A percentile compares a stretch with the other conserved stretches of the same genome.
Conservation (phyloP, 2,329 filamentous ascomycete genomes). For the Aspergillus sclerotialis region DNA sequence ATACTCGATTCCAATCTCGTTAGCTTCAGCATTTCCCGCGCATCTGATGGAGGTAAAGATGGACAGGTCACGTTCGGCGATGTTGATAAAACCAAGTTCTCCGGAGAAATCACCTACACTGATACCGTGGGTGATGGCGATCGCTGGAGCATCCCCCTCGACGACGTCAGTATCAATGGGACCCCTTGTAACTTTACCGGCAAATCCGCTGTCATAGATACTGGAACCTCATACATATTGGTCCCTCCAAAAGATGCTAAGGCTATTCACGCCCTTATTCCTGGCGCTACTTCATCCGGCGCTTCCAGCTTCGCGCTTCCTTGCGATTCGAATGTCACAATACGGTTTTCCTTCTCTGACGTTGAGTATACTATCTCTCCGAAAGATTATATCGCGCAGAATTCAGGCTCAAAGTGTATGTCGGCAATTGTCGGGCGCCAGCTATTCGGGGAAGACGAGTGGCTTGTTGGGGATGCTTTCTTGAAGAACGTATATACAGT, state of each 20-base stretch:
- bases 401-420: constrained; percentile 36
- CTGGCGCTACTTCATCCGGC: constrained; percentile 51
- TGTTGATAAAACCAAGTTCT: constrained; percentile 59
- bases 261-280: constrained; percentile 61
- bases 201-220: constrained; percentile 69
- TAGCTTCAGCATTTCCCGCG: constrained; percentile 63
- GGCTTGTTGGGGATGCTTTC: constrained; percentile 81
- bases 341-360: constrained; percentile 64
- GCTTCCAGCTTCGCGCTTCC: constrained; percentile 65
- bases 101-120: constrained; percentile 63
- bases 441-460: constrained; percentile 55
- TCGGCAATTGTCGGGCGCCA: constrained; percentile 71
- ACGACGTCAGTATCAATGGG: constrained; percentile 58
- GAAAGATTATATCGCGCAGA: constrained; percentile 60
- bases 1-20: constrained; percentile 61
- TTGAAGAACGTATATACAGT: constrained; percentile 85
- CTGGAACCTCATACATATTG: constrained; percentile 74
- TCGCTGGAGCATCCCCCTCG: constrained; percentile 68
- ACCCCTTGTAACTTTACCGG: constrained; percentile 46
- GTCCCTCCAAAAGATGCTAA: constrained; percentile 61
- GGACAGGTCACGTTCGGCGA: constrained; percentile 74
- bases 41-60: constrained; percentile 57
- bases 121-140: constrained; percentile 44
- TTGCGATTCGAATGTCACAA: constrained; percentile 55
- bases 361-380: constrained; percentile 59